Evolutionary conservation across 352 stramenopile species (phyloP), one percentile per base, ranked within the genome.

Genomic region (Globisporangium abappressorium): DNA sequence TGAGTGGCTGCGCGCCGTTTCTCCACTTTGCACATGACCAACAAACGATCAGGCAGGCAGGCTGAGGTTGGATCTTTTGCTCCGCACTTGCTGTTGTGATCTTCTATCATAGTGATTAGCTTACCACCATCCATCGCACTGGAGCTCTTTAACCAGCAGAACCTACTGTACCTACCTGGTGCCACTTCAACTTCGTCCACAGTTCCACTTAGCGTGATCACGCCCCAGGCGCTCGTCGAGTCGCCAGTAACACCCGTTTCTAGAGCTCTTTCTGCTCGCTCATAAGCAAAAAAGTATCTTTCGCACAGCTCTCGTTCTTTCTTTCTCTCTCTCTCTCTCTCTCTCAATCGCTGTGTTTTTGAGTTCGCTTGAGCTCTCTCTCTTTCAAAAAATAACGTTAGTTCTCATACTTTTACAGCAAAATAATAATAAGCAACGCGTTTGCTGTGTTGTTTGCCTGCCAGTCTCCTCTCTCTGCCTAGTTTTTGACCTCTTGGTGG

Each of bases 371-470:
- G 24, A 26, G 1, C 24, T 26, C 24, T 26, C 24, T 26, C 24
- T 26, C 24, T 26, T 26, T 26, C 36, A 53, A 24, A 49, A 54
- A 54, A 54, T 59, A 59, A 41, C 26, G 28, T 38, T 59, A 59
- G 26, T 59, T 59, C 54, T 59, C 54, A 59, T 49, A 49, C 41
- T 59, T 57, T 59, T 59, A 59, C 54, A 59, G 24, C 28, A 59
- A 59, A 24, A 59, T 54, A 24, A 26, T 54, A 24, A 59, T 59
- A 59, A 59, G 33, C 24, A 36, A 33, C 2, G 3, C 15, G 26
- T 18, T 33, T 41, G 11, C 9, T 41, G 4, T 33, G 54, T 38
- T 33, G 54, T 38, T 26, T 41, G 41, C 6, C 15, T 49, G 4
- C 8, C 14, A 8, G 38, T 47, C 38, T 47, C 38, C 20, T 47